These are phyloP conservation scores for Allomyces arbusculus DNA, from an alignment of 192 early-diverging fungal genomes.

Conservation along the genomic window DNA sequence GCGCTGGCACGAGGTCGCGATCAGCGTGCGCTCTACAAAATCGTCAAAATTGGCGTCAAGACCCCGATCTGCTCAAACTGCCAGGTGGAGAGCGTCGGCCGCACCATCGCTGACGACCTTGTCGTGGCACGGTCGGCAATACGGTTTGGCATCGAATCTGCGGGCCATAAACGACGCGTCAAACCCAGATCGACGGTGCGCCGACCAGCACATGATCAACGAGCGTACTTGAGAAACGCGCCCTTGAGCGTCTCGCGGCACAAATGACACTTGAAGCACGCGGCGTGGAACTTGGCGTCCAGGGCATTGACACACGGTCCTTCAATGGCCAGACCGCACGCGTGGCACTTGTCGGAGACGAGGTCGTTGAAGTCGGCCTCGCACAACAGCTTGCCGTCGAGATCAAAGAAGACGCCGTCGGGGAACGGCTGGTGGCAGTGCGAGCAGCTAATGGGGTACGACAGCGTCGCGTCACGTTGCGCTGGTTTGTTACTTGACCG, in stretches of 20 bases:
- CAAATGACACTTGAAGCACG: slow-evolving; percentile 21
- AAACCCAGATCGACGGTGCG: no score
- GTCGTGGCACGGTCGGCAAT: slow-evolving; percentile 19
- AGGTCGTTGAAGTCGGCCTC: slow-evolving; percentile 18
- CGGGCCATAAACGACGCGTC: no score
- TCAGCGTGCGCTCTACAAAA: slow-evolving; percentile 1
- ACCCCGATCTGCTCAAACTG: background rate
- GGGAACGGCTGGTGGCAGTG: slow-evolving; percentile 23
- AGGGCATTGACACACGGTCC: slow-evolving; percentile 24
- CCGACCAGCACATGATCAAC: no score
- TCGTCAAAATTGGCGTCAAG: no score
- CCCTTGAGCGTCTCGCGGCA: slow-evolving; percentile 10
- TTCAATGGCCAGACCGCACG: slow-evolving; percentile 18
- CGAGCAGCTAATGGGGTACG: slow-evolving; percentile 14
- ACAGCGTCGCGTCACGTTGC: no score
- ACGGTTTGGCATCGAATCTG: slow-evolving; percentile 16
- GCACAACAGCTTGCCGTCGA: slow-evolving; percentile 14
- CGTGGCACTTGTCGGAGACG: slow-evolving; percentile 16
- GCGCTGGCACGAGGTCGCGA: slow-evolving; percentile 12
- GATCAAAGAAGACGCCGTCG: slow-evolving; percentile 15
- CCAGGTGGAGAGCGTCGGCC: background rate
- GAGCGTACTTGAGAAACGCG: slow-evolving; percentile 13
- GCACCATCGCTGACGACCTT: slow-evolving; percentile 1
- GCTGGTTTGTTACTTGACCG: background rate
- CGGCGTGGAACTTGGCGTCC: slow-evolving; percentile 26